Base-by-base conservation (phyloP, 2,329 filamentous ascomycete species). In the Ceratocystis huliohia region DNA sequence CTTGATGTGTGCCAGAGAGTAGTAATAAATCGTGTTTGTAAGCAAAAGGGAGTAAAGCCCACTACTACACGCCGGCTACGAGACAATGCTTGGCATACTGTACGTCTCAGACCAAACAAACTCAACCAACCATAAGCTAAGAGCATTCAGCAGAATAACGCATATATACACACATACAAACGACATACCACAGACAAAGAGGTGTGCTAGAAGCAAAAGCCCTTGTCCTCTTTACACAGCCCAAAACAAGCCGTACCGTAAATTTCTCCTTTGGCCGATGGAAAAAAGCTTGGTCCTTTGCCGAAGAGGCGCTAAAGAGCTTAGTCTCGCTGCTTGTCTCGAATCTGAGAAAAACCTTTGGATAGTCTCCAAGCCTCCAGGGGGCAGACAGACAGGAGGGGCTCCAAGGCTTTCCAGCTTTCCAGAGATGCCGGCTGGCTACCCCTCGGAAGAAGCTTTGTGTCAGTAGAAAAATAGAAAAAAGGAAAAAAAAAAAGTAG, bases 51-150 rank as follows among this genome's bases (percentile, higher is more conserved):
- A n/a, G 17, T 30, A 37, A 37, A 8, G 20, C 28, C 30, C 17
- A 25, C 28, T 33, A 59, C 56, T 59, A 59, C 56, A 59, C 30
- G 30, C 56, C 30, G 17, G 6, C 56, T 37, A 33, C 56, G 13
- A 37, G 13, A 59, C 28, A 37, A 59, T n/a, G 56, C 56, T 37
- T 59, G 56, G 56, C 56, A 59, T 20, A 30, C 5, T 4, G 17
- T 33, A 20, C 56, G 28, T 59, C 56, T 59, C 56, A 59, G 56
- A 59, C 56, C 30, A 37, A 59, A 33, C 48, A 59, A n/a, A 17
- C n/a, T n/a, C 28, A 20, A 37, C 56, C 56, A 59, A 59, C 28
- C 56, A 59, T 59, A n/a, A 8, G 15, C 56, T 2, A 37, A 59
- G 5, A 4, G 28, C 22, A 33, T 41, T 13, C 4, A 15, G 37